Percentiles rank a stretch among this genome's conserved stretches.
phyloP scores from a whole-genome alignment of 2,329 filamentous ascomycete genomes.

The Cercospora brassicicola region DNA sequence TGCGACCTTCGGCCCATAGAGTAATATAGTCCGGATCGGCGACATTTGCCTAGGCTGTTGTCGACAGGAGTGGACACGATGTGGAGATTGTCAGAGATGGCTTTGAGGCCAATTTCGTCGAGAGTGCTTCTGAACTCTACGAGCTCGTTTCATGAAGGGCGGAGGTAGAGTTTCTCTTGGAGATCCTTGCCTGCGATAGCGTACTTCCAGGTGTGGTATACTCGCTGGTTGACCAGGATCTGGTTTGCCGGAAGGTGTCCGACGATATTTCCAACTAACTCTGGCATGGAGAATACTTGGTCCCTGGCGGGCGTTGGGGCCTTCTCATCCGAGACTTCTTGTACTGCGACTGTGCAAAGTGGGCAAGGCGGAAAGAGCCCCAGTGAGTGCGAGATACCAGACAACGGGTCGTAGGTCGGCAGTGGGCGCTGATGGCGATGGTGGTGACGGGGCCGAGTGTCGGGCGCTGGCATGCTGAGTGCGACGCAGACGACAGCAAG shows the following conservation, averaged over 20 bases:
- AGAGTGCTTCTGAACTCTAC: background rate
- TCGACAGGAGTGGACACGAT: background rate
- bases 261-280: background rate
- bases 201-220: background rate
- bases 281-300: background rate
- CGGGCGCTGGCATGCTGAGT: too few relatives aligned
- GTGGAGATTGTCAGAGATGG: background rate
- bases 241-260: background rate
- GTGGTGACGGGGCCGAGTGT: too few relatives aligned
- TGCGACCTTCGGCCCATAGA: too few relatives aligned
- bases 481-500: too few relatives aligned
- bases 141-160: background rate
- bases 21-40: too few relatives aligned
- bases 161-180: background rate
- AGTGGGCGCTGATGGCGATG: too few relatives aligned
- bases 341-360: too few relatives aligned
- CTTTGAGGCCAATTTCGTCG: background rate
- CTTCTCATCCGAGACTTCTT: background rate
- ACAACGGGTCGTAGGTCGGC: too few relatives aligned
- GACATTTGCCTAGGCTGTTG: background rate
- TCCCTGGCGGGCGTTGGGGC: background rate
- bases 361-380: too few relatives aligned
- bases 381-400: too few relatives aligned
- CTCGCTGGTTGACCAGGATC: background rate
- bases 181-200: background rate